Conservation (phyloP, 2,329 filamentous ascomycete species). For the Claviceps sp. region DNA sequence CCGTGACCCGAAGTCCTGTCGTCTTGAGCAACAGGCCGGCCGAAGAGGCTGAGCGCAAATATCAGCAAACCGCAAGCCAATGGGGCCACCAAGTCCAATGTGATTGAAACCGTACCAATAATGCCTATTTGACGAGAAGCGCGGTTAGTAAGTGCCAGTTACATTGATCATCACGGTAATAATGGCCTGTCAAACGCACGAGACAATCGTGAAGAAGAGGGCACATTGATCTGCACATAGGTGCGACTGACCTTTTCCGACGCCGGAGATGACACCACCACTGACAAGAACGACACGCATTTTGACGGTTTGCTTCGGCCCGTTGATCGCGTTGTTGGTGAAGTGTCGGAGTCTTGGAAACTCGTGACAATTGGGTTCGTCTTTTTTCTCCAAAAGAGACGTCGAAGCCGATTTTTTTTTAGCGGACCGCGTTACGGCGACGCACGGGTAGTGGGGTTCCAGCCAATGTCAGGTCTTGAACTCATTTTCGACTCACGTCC, state of each 20-base stretch:
- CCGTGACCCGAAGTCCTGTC: conserved; percentile 13
- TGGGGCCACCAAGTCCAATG: not conserved
- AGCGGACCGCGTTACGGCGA: not conserved
- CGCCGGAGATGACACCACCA: conserved; percentile 41
- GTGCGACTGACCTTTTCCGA: conserved; percentile 38
- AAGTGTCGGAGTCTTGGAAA: not conserved
- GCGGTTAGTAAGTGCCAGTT: not conserved
- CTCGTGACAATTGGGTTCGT: not conserved
- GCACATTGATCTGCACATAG: not conserved
- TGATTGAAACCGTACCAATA: conserved; percentile 2
- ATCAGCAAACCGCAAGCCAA: not conserved
- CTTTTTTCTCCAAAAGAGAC: not conserved
- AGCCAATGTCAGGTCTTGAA: too few species aligned
- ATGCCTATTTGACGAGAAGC: not conserved
- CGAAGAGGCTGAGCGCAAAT: conserved; percentile 40
- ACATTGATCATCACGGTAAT: not conserved
- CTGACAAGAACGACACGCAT: conserved; percentile 18
- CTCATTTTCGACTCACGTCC: too few species aligned
- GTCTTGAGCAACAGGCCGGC: conserved; percentile 41
- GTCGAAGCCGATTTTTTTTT: not conserved
- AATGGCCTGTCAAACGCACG: not conserved
- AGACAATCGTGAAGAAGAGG: not conserved
- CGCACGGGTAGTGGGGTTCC: not conserved
- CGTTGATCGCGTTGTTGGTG: not conserved
- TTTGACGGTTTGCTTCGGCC: conserved; percentile 3